Evolutionary conservation across 495 filamentous ascomycete species (phyloP).

Genomic region (Xylaria sp.): DNA sequence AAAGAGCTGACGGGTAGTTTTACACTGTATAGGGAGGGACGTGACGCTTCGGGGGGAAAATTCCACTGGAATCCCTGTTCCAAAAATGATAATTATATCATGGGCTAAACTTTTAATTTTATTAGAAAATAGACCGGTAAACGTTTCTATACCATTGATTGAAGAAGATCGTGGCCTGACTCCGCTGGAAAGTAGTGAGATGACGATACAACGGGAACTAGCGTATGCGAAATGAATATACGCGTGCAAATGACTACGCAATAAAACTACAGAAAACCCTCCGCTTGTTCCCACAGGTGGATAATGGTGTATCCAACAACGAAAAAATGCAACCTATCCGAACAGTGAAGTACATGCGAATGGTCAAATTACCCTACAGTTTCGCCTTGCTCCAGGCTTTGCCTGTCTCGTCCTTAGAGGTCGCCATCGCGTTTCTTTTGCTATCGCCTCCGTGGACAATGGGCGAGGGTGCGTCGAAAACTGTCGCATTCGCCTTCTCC

Average conservation of each 20-base stretch:
- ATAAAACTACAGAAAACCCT: neutral
- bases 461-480: slow-evolving; percentile 27
- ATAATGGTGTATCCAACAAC: neutral
- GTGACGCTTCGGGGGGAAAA: neutral
- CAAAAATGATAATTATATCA: neutral
- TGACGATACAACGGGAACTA: neutral
- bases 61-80: neutral
- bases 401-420: slow-evolving; percentile 29
- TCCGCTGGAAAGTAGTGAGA: neutral
- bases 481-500: slow-evolving; percentile 36
- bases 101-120: neutral
- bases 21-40: neutral
- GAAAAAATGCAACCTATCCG: neutral
- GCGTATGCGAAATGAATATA: neutral
- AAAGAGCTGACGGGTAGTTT: neutral
- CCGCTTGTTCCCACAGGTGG: neutral
- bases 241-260: neutral
- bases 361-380: slow-evolving; percentile 15
- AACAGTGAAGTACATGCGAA: neutral
- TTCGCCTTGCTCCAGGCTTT: slow-evolving; percentile 27
- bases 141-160: neutral
- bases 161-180: neutral
- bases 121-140: neutral
- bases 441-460: slow-evolving; percentile 32
- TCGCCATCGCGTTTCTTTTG: slow-evolving; percentile 31